Percentiles rank a stretch among this genome's conserved stretches.
Conservation (phyloP, 129 eudicot genomes). For the Ambrosia trifida region DNA sequence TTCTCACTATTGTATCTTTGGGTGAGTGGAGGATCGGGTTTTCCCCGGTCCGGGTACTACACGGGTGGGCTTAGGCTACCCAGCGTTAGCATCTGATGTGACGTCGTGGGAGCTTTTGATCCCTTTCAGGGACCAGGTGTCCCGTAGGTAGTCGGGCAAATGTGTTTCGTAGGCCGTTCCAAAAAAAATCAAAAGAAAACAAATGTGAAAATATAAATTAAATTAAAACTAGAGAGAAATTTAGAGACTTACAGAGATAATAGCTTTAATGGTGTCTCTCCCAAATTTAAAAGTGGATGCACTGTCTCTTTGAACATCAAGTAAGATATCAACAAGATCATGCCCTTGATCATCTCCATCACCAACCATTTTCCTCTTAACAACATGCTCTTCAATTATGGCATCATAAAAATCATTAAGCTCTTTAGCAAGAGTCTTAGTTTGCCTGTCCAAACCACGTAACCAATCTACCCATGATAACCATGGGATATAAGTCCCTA, state of each 20-base stretch:
- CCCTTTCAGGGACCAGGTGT: no score
- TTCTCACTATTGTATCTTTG: no score
- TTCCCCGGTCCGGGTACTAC: no score
- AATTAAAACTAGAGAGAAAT: neutral
- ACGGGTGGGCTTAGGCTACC: no score
- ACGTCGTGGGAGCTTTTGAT: no score
- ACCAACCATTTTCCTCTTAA: neutral
- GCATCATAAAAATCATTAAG: conserved; percentile 33
- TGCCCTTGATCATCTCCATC: conserved; percentile 4
- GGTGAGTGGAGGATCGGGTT: no score
- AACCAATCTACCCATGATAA: conserved; percentile 33
- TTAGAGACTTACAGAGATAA: conserved; percentile 26
- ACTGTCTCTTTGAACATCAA: conserved; percentile 35
- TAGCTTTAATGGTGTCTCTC: conserved; percentile 41
- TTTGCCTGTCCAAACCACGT: conserved; percentile 19
- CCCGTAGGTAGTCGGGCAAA: no score
- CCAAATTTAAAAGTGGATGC: conserved; percentile 20
- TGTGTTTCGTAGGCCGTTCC: no score
- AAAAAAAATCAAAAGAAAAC: no score
- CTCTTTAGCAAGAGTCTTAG: conserved; percentile 16
- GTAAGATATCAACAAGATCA: conserved; percentile 47
- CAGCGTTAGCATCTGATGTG: no score
- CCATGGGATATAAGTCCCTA: conserved; percentile 46
- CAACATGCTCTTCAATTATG: conserved; percentile 38
- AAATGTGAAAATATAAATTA: neutral